phyloP scores from a whole-genome alignment of 2,329 filamentous ascomycete species.

The Fonsecaea multimorphosa region DNA sequence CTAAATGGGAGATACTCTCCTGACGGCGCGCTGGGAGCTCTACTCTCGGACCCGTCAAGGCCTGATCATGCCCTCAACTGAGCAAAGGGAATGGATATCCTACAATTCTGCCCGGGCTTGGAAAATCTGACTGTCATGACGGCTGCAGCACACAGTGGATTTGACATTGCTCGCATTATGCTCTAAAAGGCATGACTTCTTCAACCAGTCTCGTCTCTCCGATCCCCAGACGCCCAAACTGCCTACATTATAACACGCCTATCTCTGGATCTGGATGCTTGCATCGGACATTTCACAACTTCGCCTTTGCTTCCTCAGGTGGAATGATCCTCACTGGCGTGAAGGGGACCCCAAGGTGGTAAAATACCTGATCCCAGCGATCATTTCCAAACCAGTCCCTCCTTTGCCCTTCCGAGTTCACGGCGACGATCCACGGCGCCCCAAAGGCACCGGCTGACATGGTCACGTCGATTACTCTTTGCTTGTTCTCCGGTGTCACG shows the following conservation, averaged over 20 bases:
- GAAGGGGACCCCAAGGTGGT: conserved; percentile 29
- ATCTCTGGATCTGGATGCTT: background rate
- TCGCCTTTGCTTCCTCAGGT: conserved; percentile 31
- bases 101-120: too few relatives aligned
- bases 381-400: conserved; percentile 35
- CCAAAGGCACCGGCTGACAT: conserved; percentile 32
- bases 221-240: background rate
- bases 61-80: too few relatives aligned
- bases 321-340: conserved; percentile 27
- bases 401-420: conserved; percentile 29
- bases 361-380: conserved; percentile 32
- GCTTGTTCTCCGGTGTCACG: conserved; percentile 29
- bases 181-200: too few relatives aligned
- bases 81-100: too few relatives aligned
- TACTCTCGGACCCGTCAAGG: too few relatives aligned
- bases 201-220: background rate
- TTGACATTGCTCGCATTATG: too few relatives aligned
- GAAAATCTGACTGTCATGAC: too few relatives aligned
- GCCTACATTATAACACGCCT: background rate
- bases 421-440: conserved; percentile 30
- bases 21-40: too few relatives aligned
- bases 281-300: conserved; percentile 6
- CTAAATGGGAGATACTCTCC: too few relatives aligned
- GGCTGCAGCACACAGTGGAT: too few relatives aligned
- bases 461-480: conserved; percentile 31